phyloP scores from a whole-genome alignment of 2,329 filamentous ascomycete species.

The Mariannaea elegans region DNA sequence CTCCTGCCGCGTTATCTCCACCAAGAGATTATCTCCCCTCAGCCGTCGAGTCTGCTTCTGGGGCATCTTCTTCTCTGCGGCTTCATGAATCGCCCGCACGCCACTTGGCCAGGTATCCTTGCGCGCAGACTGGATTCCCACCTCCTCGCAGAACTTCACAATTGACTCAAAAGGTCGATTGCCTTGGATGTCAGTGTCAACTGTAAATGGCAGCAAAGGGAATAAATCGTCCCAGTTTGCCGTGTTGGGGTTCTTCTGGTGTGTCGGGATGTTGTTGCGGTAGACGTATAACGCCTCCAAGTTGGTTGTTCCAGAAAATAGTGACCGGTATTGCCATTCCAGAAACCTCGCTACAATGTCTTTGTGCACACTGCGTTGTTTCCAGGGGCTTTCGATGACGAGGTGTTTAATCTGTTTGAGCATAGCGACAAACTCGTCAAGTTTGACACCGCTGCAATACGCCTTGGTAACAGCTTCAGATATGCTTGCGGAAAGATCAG shows the following conservation, averaged over 20 bases:
- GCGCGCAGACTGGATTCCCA: not conserved
- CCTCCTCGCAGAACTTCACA: not conserved
- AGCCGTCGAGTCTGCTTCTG: not conserved
- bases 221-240: constrained; percentile 4
- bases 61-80: not conserved
- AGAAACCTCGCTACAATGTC: not conserved
- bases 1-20: not conserved
- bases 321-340: not conserved
- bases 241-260: not conserved
- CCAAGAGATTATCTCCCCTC: not conserved
- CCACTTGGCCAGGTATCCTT: not conserved
- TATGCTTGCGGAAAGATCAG: not conserved
- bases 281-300: not conserved
- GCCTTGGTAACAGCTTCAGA: not conserved
- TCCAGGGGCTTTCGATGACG: constrained; percentile 4
- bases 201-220: not conserved
- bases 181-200: not conserved
- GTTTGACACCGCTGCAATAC: not conserved
- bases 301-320: not conserved
- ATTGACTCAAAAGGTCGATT: not conserved
- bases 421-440: not conserved
- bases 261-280: not conserved
- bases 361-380: not conserved
- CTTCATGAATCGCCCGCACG: not conserved
- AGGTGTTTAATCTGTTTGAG: constrained; percentile 3